Evolutionary conservation across 768 basidiomycete genomes (phyloP).

Genomic region (Tricholoma sp.): DNA sequence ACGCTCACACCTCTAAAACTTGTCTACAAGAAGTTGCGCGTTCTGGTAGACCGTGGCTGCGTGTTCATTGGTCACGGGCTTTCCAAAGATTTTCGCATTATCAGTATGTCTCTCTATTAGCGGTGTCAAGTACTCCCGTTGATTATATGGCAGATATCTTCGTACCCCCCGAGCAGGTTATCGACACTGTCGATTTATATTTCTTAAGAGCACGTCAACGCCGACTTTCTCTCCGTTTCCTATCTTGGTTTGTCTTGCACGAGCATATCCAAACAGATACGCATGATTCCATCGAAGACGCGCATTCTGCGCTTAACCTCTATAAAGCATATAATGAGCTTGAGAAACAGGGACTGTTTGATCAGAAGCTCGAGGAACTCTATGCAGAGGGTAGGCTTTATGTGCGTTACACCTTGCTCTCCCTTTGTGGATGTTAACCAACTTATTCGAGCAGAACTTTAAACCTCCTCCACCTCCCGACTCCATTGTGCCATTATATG

Average conservation of each 20-base stretch:
- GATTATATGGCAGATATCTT: constrained; percentile 65
- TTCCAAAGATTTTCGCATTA: constrained; percentile 96
- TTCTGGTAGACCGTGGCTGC: constrained; percentile 91
- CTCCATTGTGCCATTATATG: background rate
- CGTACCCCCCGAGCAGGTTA: constrained; percentile 92
- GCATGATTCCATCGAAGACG: constrained; percentile 99
- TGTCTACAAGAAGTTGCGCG: constrained; percentile 96
- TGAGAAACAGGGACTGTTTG: constrained; percentile 72
- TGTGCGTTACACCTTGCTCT: constrained; percentile 34
- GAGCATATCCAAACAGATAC: constrained; percentile 91
- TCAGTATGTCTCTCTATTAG: constrained; percentile 57
- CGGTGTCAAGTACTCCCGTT: constrained; percentile 1
- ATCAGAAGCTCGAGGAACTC: constrained; percentile 81
- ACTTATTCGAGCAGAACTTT: constrained; percentile 13
- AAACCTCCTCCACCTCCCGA: constrained; percentile 13
- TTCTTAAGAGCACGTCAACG: constrained; percentile 78
- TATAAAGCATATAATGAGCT: constrained; percentile 79
- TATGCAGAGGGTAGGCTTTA: constrained; percentile 75
- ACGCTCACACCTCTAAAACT: constrained; percentile 93
- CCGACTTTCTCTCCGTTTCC: constrained; percentile 85
- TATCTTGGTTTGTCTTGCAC: constrained; percentile 90
- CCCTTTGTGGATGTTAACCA: background rate
- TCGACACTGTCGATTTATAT: constrained; percentile 97
- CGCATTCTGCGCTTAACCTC: constrained; percentile 76
- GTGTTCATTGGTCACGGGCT: constrained; percentile 97